Evolutionary conservation across 2,329 filamentous ascomycete species (phyloP).

Genomic region (Cladophialophora bantiana): DNA sequence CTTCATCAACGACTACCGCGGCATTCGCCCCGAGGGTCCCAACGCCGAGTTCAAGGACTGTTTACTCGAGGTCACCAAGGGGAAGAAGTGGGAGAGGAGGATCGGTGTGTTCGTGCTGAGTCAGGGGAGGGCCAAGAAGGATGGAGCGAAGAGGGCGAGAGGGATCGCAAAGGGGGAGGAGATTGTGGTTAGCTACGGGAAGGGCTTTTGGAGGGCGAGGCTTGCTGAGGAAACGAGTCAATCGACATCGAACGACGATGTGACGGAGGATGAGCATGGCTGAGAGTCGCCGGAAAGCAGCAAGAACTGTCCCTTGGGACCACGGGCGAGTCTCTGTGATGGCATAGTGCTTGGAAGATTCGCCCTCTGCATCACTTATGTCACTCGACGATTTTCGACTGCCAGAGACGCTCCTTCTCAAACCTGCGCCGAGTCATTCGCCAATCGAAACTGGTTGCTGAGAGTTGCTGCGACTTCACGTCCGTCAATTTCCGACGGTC

Average conservation of each 20-base stretch:
- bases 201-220: constrained; percentile 54
- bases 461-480: not conserved
- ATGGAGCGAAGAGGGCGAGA: constrained; percentile 52
- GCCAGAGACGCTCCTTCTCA: not conserved
- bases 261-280: not conserved
- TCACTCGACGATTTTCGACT: not conserved
- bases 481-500: not conserved
- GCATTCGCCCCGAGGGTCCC: constrained; percentile 47
- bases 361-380: not conserved
- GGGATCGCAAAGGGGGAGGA: constrained; percentile 56
- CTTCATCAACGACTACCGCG: constrained; percentile 63
- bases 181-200: constrained; percentile 62
- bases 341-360: not conserved
- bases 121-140: constrained; percentile 51
- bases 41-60: constrained; percentile 54
- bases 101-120: constrained; percentile 60
- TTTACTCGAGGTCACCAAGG: constrained; percentile 44
- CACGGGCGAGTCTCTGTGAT: not conserved
- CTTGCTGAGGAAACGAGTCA: constrained; percentile 37
- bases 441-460: not conserved
- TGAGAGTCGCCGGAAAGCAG: not conserved
- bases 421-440: not conserved
- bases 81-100: constrained; percentile 48
- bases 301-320: not conserved
- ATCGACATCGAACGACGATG: not conserved